These are phyloP conservation scores for Leccinum broughii DNA, from an alignment of 768 basidiomycete genomes.

Conservation along the genomic window DNA sequence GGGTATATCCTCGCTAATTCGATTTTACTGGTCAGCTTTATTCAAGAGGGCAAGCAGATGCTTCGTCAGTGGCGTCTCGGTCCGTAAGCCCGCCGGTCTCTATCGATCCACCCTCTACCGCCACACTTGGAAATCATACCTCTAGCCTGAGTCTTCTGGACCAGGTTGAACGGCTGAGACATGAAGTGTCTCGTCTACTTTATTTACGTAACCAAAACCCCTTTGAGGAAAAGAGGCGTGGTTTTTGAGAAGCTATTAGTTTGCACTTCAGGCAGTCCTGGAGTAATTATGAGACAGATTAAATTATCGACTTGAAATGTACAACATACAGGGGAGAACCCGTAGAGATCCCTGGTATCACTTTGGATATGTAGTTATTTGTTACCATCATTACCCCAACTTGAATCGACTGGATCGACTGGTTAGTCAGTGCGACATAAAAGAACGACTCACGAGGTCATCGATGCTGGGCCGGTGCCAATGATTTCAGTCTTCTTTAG, in stretches of 20 bases:
- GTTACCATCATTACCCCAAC: no score
- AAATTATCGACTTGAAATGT: not conserved
- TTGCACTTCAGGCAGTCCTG: not conserved
- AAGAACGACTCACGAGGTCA: no score
- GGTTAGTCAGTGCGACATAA: no score
- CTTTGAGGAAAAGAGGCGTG: not conserved
- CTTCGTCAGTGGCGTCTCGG: not conserved
- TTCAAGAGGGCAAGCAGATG: not conserved
- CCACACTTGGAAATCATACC: not conserved
- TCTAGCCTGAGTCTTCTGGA: not conserved
- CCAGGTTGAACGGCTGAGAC: not conserved
- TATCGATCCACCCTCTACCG: not conserved
- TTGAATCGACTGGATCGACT: no score
- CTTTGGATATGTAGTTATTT: not conserved
- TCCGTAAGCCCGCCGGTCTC: not conserved
- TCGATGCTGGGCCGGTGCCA: no score
- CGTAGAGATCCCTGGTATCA: not conserved
- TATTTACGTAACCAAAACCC: not conserved
- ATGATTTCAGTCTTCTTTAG: no score
- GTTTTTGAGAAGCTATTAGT: not conserved
- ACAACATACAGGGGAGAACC: not conserved
- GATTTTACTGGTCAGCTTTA: not conserved
- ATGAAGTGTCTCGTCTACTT: not conserved
- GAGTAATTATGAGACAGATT: not conserved
- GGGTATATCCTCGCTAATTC: not conserved